These are phyloP conservation scores for Penicillium sp. DNA, from an alignment of 2,329 filamentous ascomycete species.

Conservation along the genomic window DNA sequence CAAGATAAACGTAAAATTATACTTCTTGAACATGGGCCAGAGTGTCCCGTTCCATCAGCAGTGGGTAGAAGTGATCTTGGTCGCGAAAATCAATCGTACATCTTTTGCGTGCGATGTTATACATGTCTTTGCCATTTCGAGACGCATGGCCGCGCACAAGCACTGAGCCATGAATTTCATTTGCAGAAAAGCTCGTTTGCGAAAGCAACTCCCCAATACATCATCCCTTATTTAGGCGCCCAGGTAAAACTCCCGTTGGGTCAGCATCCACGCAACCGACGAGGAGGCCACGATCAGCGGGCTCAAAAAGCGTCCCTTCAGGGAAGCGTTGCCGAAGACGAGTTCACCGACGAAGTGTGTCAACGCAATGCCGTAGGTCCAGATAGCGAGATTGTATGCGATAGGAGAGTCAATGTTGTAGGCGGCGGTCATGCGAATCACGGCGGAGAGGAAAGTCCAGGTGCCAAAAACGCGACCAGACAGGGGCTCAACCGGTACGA, in stretches of 20 bases:
- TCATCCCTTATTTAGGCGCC: constrained; percentile 11
- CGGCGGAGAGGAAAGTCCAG: constrained; percentile 74
- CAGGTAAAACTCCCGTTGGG: constrained; percentile 49
- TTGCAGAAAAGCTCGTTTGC: not conserved
- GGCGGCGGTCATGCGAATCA: constrained; percentile 76
- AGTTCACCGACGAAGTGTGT: constrained; percentile 75
- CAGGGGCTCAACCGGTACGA: constrained; percentile 63
- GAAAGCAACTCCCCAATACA: not conserved
- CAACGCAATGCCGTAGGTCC: constrained; percentile 75
- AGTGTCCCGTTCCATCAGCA: not conserved
- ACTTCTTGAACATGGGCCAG: not conserved
- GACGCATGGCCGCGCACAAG: not conserved
- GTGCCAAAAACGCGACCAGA: constrained; percentile 78
- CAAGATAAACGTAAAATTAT: not conserved
- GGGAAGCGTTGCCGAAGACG: constrained; percentile 69
- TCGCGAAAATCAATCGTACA: not conserved
- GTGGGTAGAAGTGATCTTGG: not conserved
- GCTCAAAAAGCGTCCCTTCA: constrained; percentile 56
- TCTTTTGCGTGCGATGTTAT: not conserved
- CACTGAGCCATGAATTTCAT: not conserved
- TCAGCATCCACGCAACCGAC: constrained; percentile 58
- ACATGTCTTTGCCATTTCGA: not conserved
- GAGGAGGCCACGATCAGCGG: constrained; percentile 56
- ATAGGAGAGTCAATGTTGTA: constrained; percentile 70
- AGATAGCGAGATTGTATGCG: constrained; percentile 74